Base-by-base conservation (phyloP, 805 yeast species). In the Candida golubevii region DNA sequence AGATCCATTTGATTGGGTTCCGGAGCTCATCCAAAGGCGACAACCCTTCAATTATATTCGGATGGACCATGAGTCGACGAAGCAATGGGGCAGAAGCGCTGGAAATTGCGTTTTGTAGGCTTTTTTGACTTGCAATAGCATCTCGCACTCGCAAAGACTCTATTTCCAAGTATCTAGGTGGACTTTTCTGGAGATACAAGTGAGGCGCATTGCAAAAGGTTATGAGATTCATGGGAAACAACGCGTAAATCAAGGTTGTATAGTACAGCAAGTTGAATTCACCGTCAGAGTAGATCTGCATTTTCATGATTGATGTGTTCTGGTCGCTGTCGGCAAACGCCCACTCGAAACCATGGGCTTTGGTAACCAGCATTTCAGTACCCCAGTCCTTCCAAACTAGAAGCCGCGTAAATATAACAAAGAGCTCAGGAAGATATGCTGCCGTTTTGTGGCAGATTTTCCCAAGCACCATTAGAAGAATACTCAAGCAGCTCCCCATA, bases 241-340 rank as follows among this genome's bases (percentile, higher is more conserved):
- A 56, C 0, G 83, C 86, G 50, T 82, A 82, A 1, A 82, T 55
- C 26, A 78, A 59, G 1, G 78, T 71, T 41, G 70, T 71, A n/a
- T 78, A 55, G 36, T 71, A 62, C 39, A 57, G 59, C 36, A 63
- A 47, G 39, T 66, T 59, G 33, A 61, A 52, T 15, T 54, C 53
- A 18, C 57, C 49, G 23, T 51, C 53, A 11, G 67, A 61, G 26
- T 10, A 47, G 41, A 42, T 41, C 47, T 38, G 54, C 26, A 34
- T 38, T 9, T 40, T 39, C 42, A 39, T 45, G 36, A 42, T 35
- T 8, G 44, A 35, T 7, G 44, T 39, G 23, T 42, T 31, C 13
- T 26, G 33, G 27, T 55, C 59, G 26, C 53, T 46, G 8, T 38
- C 30, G 2, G 58, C 53, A 6, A 51, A 34, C 1, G 53, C 47